A percentile compares a stretch with the other conserved stretches of the same genome.
phyloP scores from a whole-genome alignment of 2,329 filamentous ascomycete genomes.

The Verticillium klebahnii region DNA sequence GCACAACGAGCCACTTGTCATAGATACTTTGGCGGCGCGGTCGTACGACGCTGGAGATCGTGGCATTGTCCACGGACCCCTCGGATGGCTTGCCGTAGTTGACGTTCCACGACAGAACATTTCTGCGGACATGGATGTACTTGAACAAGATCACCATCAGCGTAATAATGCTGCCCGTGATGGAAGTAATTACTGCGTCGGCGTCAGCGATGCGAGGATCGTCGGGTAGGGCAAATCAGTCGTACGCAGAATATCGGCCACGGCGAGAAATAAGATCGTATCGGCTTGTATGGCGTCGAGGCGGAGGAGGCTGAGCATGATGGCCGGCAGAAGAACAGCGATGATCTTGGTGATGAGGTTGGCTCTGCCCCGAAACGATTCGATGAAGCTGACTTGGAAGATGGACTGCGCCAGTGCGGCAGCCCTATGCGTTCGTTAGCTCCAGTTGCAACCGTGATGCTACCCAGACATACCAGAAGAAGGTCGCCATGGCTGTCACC shows the following conservation, averaged over 20 bases:
- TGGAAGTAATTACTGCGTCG: neutral
- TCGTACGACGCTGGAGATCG: neutral
- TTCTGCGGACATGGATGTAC: conserved; percentile 20
- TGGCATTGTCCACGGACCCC: conserved; percentile 6
- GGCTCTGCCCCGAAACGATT: neutral
- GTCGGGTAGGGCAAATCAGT: conserved; percentile 21
- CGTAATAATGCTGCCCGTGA: neutral
- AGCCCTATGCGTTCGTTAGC: neutral
- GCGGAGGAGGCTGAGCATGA: neutral
- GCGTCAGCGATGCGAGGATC: neutral
- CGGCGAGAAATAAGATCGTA: neutral
- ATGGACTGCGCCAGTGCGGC: conserved; percentile 4
- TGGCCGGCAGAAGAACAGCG: conserved; percentile 1
- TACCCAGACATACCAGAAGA: conserved; percentile 35
- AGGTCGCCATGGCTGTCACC: conserved; percentile 38
- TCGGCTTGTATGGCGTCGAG: neutral
- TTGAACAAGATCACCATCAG: neutral
- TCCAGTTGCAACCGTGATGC: neutral
- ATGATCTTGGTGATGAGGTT: conserved; percentile 2
- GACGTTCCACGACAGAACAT: conserved; percentile 24
- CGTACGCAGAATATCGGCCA: conserved; percentile 5
- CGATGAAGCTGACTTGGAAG: conserved; percentile 4
- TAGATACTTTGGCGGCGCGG: conserved; percentile 28
- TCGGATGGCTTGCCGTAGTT: conserved; percentile 21
- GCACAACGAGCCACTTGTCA: conserved; percentile 37